These are phyloP conservation scores for Stagonosporopsis chrysanthemi DNA, from an alignment of 2,329 filamentous ascomycete genomes.

Conservation along the genomic window DNA sequence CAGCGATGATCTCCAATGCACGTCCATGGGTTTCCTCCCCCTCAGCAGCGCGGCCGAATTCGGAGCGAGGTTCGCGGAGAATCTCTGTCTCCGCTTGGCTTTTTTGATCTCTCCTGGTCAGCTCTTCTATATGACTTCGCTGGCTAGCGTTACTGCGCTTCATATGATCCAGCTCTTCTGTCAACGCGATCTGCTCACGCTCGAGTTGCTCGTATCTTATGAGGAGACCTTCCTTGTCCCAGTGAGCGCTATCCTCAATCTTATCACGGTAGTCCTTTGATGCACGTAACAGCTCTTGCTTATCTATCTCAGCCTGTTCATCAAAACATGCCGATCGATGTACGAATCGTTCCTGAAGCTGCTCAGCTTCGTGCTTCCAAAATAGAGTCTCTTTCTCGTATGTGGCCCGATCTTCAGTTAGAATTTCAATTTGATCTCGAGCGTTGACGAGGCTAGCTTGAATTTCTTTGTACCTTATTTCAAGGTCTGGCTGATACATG, in stretches of 20 bases:
- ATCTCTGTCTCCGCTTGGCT: background rate
- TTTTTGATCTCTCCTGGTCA: background rate
- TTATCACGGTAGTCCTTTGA: background rate
- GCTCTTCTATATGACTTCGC: background rate
- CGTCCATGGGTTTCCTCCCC: background rate
- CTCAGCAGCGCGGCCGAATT: too few relatives aligned
- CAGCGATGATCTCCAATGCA: background rate
- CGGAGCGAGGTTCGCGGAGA: too few relatives aligned
- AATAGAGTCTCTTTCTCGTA: background rate
- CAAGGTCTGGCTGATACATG: background rate
- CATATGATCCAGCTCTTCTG: too few relatives aligned
- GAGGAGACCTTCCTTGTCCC: background rate
- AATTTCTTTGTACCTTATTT: background rate
- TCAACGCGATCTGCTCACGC: background rate
- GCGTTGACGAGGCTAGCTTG: background rate
- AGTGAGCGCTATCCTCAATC: background rate
- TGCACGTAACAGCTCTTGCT: background rate
- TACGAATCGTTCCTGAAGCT: background rate
- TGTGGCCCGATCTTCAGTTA: background rate
- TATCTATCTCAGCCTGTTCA: background rate
- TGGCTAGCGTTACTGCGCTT: background rate
- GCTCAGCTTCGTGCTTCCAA: background rate
- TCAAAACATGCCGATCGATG: background rate
- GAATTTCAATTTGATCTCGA: background rate
- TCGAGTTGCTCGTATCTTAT: background rate